Conservation (phyloP, 495 filamentous ascomycete genomes). For the Aspergillus asperescens region DNA sequence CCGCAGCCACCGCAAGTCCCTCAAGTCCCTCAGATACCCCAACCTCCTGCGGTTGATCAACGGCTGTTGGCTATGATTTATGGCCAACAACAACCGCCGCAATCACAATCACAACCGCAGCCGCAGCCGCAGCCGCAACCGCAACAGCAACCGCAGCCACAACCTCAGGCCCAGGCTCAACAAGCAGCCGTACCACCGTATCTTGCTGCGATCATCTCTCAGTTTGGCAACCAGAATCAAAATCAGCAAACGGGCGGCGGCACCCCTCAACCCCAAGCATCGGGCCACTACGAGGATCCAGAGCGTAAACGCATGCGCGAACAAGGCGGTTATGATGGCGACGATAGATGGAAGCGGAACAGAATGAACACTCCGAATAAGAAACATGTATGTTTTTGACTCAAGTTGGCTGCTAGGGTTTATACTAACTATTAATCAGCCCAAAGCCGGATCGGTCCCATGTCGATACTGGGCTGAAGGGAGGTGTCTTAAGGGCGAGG, state of each 20-base stretch:
- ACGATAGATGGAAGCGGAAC: conserved; percentile 35
- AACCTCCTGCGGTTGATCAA: conserved; percentile 27
- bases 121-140: conserved; percentile 21
- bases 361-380: conserved; percentile 28
- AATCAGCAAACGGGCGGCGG: conserved; percentile 16
- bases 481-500: conserved; percentile 76
- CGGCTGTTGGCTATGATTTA: conserved; percentile 32
- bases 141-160: conserved; percentile 19
- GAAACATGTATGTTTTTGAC: no score
- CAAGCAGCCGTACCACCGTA: conserved; percentile 33
- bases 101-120: conserved; percentile 14
- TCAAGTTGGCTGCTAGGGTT: no score
- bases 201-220: conserved; percentile 48
- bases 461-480: conserved; percentile 77
- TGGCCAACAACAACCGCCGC: conserved; percentile 22
- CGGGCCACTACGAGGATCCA: conserved; percentile 35
- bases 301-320: conserved; percentile 45
- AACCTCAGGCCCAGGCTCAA: conserved; percentile 22
- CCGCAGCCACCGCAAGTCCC: conserved; percentile 30
- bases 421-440: no score
- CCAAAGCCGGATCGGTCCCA: conserved; percentile 44
- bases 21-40: conserved; percentile 20
- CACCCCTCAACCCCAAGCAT: neutral
- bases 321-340: conserved; percentile 26
- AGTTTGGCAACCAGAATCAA: conserved; percentile 36